Conservation (phyloP, 495 filamentous ascomycete species). For the Entonaema liquescens region DNA sequence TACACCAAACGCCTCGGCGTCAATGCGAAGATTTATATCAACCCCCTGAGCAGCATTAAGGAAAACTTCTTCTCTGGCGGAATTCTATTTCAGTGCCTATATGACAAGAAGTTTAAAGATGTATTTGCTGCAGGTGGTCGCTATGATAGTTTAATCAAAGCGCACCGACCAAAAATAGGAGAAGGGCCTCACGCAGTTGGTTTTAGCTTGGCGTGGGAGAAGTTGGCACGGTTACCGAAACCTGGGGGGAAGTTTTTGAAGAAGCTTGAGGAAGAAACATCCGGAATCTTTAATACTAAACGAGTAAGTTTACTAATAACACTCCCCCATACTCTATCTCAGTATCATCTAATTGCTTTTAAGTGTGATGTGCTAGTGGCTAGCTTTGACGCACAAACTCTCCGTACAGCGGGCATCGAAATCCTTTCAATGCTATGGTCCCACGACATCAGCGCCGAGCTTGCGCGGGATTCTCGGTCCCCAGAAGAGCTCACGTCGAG, state of each 20-base stretch:
- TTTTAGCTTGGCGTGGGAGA: slow-evolving; percentile 90
- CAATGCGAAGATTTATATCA: slow-evolving; percentile 81
- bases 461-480: slow-evolving; percentile 77
- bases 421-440: slow-evolving; percentile 83
- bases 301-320: slow-evolving; percentile 57
- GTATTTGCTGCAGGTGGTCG: slow-evolving; percentile 94
- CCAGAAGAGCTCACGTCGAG: slow-evolving; percentile 79
- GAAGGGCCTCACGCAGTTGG: slow-evolving; percentile 81
- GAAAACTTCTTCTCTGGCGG: slow-evolving; percentile 92
- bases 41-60: slow-evolving; percentile 86
- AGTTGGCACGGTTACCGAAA: slow-evolving; percentile 72
- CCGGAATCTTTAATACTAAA: slow-evolving; percentile 68
- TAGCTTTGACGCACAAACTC: slow-evolving; percentile 78
- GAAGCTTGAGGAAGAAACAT: slow-evolving; percentile 65
- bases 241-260: slow-evolving; percentile 70
- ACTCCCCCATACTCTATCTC: neutral
- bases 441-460: slow-evolving; percentile 87
- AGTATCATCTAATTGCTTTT: slow-evolving; percentile 25
- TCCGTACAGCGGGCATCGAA: slow-evolving; percentile 78
- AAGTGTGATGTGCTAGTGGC: slow-evolving; percentile 90
- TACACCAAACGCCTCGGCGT: slow-evolving; percentile 81
- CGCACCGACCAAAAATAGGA: slow-evolving; percentile 67
- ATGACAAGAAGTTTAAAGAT: slow-evolving; percentile 81
- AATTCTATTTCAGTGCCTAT: slow-evolving; percentile 89
- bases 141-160: slow-evolving; percentile 86